A percentile compares a stretch with the other conserved stretches of the same genome.
Evolutionary conservation across 345 rosid species (phyloP).

Genomic region (Psidium friedrichsthalianum): DNA sequence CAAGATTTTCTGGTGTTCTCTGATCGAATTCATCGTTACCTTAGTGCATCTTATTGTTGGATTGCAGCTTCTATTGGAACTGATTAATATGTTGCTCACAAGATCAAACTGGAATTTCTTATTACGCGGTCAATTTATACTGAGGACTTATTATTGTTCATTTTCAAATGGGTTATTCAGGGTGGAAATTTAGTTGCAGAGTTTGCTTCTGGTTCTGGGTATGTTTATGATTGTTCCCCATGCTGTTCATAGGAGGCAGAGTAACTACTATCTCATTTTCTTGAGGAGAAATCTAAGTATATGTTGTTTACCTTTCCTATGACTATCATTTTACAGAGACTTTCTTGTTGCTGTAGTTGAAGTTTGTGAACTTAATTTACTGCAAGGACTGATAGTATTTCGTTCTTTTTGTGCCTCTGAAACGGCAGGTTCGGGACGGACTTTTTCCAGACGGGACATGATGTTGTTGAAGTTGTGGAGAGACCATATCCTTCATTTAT

Average conservation of each 20-base stretch:
- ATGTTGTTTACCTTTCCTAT: not conserved
- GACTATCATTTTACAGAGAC: not conserved
- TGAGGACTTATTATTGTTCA: not conserved
- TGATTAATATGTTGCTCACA: not conserved
- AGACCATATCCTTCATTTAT: conserved; percentile 21
- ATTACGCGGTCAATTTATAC: not conserved
- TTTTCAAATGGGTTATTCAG: not conserved
- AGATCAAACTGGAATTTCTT: not conserved
- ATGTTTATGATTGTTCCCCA: not conserved
- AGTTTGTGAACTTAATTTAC: not conserved
- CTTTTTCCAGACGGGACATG: conserved; percentile 42
- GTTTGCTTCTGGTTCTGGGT: not conserved
- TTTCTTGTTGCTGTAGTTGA: not conserved
- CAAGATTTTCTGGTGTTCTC: not conserved
- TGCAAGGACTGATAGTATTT: not conserved
- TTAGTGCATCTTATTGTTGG: not conserved
- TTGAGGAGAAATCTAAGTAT: not conserved
- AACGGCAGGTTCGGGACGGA: conserved; percentile 5
- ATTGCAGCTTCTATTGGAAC: not conserved
- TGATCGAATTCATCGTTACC: not conserved
- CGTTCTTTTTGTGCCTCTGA: not conserved
- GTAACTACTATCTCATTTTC: not conserved
- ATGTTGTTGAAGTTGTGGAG: conserved; percentile 26
- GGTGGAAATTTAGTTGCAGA: not conserved
- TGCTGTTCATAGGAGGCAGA: not conserved